A percentile compares a stretch with the other conserved stretches of the same genome.
Conservation (phyloP, 2,329 filamentous ascomycete genomes). For the Mycosphaerelloides madeirae region DNA sequence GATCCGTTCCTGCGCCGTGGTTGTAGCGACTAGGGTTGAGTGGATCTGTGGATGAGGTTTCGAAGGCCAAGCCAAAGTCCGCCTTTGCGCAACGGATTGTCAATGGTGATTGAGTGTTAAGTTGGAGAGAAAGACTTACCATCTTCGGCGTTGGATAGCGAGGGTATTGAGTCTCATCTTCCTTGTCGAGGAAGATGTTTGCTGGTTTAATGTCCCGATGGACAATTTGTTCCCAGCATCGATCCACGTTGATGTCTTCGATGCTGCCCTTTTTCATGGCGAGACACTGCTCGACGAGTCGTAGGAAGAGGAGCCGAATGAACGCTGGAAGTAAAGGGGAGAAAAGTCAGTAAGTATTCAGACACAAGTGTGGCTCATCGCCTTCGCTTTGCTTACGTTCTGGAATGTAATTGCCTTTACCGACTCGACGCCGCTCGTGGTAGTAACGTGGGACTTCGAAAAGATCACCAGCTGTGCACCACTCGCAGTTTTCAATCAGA, state of each 20-base stretch:
- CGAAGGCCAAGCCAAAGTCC: slow-evolving; percentile 9
- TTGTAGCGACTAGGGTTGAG: slow-evolving; percentile 5
- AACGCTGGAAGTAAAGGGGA: no score
- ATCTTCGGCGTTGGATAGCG: slow-evolving; percentile 2
- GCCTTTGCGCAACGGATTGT: neutral
- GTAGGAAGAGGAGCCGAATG: no score
- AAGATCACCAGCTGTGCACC: neutral
- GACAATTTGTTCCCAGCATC: slow-evolving; percentile 8
- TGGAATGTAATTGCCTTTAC: no score
- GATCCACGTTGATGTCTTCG: neutral
- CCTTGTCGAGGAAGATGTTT: slow-evolving; percentile 13
- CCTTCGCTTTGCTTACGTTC: neutral
- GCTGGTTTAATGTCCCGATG: slow-evolving; percentile 17
- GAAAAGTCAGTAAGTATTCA: no score
- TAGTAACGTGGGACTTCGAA: no score
- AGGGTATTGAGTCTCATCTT: neutral
- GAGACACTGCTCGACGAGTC: neutral
- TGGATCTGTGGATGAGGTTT: slow-evolving; percentile 3
- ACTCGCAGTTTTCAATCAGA: no score
- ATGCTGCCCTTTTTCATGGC: slow-evolving; percentile 2
- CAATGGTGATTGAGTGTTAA: neutral
- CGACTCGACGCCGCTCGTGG: no score
- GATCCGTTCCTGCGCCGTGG: neutral
- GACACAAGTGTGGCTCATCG: neutral
- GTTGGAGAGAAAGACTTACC: neutral